Evolutionary conservation across 805 yeast species (phyloP), one percentile per base, ranked within the genome.

Genomic region (Clavispora fructus): DNA sequence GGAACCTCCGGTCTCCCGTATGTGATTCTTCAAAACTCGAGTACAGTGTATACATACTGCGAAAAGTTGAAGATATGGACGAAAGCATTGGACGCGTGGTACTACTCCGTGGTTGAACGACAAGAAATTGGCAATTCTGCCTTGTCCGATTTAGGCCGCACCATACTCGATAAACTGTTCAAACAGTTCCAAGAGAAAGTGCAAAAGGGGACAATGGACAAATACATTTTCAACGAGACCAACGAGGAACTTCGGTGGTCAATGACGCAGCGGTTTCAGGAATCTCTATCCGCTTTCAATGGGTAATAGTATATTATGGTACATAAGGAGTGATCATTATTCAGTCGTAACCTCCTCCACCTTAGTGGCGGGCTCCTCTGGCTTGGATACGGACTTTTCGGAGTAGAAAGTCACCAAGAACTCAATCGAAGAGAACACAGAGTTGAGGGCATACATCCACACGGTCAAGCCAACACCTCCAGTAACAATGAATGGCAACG

Each of bases 391-490:
- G 9, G 51, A 45, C 11, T 48, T 50, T 38, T 56, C 59, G 17
- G 51, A 39, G n/a, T 52, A 48, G 41, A 55, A 61, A 9, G 49
- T 40, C 12, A 47, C 49, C 40, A 60, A 44, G 33, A 53, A 51
- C 27, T 41, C 43, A 19, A 42, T 23, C 14, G 55, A 52, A 10
- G 41, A 17, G 27, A 71, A 41, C 3, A 71, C 72, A 29, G 47
- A 53, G 50, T 65, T 67, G 11, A 63, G 59, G 6, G 74, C 65
- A 54, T 71, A 77, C 63, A 77, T 71, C 87, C 85, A 80, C 6
- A 73, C 65, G 7, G 79, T 71, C 39, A 79, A 73, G 1, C 88
- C 85, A 16, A 85, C 69, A 0, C 85, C 75, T 11, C 89, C 88
- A 16, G 65, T 59, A 1, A 78, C 75, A n/a, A 83, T 75, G 43